Percentiles rank a stretch among this genome's conserved stretches.
These are phyloP conservation scores for Amaranthus palmeri DNA, from an alignment of 148 eudicot genomes.

Conservation along the genomic window DNA sequence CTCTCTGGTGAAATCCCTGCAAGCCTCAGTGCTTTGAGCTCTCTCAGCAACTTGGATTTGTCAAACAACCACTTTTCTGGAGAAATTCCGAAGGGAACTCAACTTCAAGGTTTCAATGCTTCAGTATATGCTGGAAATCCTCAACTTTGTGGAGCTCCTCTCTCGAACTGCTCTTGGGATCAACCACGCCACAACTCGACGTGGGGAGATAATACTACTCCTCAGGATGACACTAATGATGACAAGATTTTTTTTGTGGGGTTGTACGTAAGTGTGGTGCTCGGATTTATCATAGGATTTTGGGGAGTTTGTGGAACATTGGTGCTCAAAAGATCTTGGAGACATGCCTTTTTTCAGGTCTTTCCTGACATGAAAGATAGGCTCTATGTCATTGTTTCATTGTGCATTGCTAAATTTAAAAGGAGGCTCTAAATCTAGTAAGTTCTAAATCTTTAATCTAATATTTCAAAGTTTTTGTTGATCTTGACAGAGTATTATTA, in stretches of 20 bases:
- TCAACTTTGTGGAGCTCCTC: neutral
- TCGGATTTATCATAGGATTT: neutral
- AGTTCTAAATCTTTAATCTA: too few relatives aligned
- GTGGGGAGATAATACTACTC: neutral
- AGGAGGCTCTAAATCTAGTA: too few relatives aligned
- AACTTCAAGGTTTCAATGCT: slow-evolving; percentile 17
- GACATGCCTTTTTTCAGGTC: too few relatives aligned
- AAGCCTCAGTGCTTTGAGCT: neutral
- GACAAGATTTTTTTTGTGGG: neutral
- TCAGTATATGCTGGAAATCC: slow-evolving; percentile 9
- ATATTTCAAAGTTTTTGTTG: too few relatives aligned
- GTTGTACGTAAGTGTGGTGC: neutral
- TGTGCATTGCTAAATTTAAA: too few relatives aligned
- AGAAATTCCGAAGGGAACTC: slow-evolving; percentile 15
- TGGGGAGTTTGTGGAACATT: too few relatives aligned
- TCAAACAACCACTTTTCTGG: slow-evolving; percentile 19
- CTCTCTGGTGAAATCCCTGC: slow-evolving; percentile 17
- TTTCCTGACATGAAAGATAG: too few relatives aligned
- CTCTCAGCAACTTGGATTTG: slow-evolving; percentile 5
- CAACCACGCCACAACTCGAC: neutral
- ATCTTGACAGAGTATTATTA: too few relatives aligned
- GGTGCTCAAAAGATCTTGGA: too few relatives aligned
- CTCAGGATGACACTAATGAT: neutral
- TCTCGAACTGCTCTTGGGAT: neutral
- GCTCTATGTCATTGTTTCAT: too few relatives aligned